Conservation (phyloP, 1,284 basidiomycete species). For the Stereum hirsutum region DNA sequence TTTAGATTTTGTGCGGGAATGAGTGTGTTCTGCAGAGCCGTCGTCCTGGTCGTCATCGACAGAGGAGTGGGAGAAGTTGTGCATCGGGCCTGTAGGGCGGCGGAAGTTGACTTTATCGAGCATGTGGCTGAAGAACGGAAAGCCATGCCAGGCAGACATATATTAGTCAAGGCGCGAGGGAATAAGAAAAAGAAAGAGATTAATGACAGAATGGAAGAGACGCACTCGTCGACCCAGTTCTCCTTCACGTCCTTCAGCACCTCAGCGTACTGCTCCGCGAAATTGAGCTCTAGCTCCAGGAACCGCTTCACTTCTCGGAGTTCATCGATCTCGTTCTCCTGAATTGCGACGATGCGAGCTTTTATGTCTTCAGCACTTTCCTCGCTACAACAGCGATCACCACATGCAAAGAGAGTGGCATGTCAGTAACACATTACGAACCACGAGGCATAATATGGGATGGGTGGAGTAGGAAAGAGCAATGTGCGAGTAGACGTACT, state of each 20-base stretch:
- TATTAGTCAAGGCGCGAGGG: not conserved
- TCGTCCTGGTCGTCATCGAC: slow-evolving; percentile 8
- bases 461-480: not conserved
- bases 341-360: slow-evolving; percentile 64
- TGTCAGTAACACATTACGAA: too few relatives aligned
- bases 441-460: not conserved
- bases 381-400: slow-evolving; percentile 38
- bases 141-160: too few relatives aligned
- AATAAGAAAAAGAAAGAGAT: not conserved
- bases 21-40: slow-evolving; percentile 3
- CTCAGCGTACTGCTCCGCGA: slow-evolving; percentile 61
- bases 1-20: too few relatives aligned
- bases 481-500: slow-evolving; percentile 39
- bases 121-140: not conserved
- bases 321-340: slow-evolving; percentile 67
- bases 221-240: slow-evolving; percentile 56
- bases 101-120: slow-evolving; percentile 9
- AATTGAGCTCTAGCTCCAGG: slow-evolving; percentile 66
- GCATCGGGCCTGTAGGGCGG: slow-evolving; percentile 12
- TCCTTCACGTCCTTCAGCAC: slow-evolving; percentile 59
- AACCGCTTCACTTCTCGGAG: slow-evolving; percentile 59
- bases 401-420: not conserved
- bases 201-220: slow-evolving; percentile 6
- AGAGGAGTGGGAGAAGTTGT: slow-evolving; percentile 10
- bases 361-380: slow-evolving; percentile 76